Percentiles rank a stretch among this genome's conserved stretches.
These are phyloP conservation scores for Aspergillus tamarii DNA, from an alignment of 2,329 filamentous ascomycete species.

Conservation along the genomic window DNA sequence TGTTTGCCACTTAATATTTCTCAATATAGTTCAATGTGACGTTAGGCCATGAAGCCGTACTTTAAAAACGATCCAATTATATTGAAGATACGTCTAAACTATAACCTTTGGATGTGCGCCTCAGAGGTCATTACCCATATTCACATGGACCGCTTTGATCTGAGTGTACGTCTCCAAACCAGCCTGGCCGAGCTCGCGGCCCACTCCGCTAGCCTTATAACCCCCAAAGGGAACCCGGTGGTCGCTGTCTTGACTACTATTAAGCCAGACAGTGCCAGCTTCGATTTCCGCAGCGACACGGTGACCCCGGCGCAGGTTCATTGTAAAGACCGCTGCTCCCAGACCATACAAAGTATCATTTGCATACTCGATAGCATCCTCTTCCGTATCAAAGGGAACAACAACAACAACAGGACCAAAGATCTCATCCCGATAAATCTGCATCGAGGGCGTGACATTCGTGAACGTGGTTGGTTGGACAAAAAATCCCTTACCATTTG, in stretches of 20 bases:
- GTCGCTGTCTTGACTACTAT: slow-evolving; percentile 48
- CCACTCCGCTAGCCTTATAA: slow-evolving; percentile 54
- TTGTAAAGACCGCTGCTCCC: slow-evolving; percentile 47
- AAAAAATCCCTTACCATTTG: slow-evolving; percentile 40
- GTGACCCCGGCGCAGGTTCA: slow-evolving; percentile 44
- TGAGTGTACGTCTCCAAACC: slow-evolving; percentile 45
- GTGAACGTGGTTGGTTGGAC: slow-evolving; percentile 45
- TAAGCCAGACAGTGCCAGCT: slow-evolving; percentile 51
- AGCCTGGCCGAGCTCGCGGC: slow-evolving; percentile 50
- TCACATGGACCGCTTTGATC: slow-evolving; percentile 46
- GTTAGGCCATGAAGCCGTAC: rapidly evolving
- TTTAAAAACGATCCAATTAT: no score
- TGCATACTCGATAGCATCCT: slow-evolving; percentile 42
- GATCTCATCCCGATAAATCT: slow-evolving; percentile 46
- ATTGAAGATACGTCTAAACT: no score
- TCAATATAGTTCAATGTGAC: no score
- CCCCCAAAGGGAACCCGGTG: slow-evolving; percentile 48
- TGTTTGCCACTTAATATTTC: no score
- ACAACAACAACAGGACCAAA: slow-evolving; percentile 50
- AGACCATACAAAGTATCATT: slow-evolving; percentile 49
- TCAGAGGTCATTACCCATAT: slow-evolving; percentile 33
- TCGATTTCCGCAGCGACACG: slow-evolving; percentile 47
- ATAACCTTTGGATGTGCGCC: no score
- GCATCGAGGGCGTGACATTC: slow-evolving; percentile 39
- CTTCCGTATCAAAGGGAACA: slow-evolving; percentile 42